phyloP scores from a whole-genome alignment of 164 flowering plant genomes.

The Vitis riparia region DNA sequence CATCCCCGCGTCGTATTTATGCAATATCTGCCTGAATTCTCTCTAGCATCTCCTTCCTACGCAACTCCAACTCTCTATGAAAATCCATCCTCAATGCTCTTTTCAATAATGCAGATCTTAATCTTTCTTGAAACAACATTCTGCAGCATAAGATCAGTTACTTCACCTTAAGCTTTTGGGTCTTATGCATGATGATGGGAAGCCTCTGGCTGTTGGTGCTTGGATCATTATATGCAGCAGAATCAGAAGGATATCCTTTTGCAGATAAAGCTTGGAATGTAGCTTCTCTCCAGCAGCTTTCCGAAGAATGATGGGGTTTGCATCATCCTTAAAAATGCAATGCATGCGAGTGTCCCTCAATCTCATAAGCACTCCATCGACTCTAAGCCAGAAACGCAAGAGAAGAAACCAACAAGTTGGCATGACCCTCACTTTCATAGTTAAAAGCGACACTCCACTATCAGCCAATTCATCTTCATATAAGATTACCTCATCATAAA shows the following conservation, averaged over 20 bases:
- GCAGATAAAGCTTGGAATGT: slow-evolving; percentile 68
- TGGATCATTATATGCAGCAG: not conserved
- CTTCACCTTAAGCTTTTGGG: slow-evolving; percentile 65
- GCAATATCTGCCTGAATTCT: slow-evolving; percentile 36
- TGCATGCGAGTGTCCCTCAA: slow-evolving; percentile 89
- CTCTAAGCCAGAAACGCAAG: slow-evolving; percentile 97
- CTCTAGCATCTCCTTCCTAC: slow-evolving; percentile 42
- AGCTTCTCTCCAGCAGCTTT: slow-evolving; percentile 92
- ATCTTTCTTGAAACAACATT: no score
- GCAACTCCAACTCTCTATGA: slow-evolving; percentile 33
- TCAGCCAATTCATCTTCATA: slow-evolving; percentile 98
- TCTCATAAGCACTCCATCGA: slow-evolving; percentile 96
- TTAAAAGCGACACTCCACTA: slow-evolving; percentile 87
- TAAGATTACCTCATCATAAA: slow-evolving; percentile 94
- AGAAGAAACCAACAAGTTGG: slow-evolving; percentile 97
- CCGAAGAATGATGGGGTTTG: slow-evolving; percentile 63
- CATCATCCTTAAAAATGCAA: slow-evolving; percentile 50
- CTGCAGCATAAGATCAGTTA: no score
- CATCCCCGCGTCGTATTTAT: slow-evolving; percentile 32
- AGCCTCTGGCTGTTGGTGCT: slow-evolving; percentile 39
- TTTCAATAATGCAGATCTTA: no score
- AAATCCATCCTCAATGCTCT: slow-evolving; percentile 31
- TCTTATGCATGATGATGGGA: slow-evolving; percentile 65
- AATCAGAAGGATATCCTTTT: slow-evolving; percentile 77
- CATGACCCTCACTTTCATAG: slow-evolving; percentile 99